phyloP scores from a whole-genome alignment of 345 rosid species.

The Arabidopsis suecica region DNA sequence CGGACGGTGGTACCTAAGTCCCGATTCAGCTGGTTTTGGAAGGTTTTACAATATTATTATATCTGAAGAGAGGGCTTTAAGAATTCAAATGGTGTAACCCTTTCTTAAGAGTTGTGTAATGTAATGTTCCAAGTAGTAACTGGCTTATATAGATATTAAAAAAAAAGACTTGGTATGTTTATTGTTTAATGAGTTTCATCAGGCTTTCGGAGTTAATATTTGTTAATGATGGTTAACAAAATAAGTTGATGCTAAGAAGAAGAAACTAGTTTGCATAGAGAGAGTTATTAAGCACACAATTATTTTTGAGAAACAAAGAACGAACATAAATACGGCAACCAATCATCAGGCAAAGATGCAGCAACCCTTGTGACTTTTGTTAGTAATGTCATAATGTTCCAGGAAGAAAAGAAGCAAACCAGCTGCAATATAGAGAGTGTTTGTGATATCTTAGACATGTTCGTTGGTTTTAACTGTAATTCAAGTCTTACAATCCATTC shows the following conservation, averaged over 20 bases:
- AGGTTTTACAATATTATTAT: too few species aligned
- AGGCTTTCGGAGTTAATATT: too few species aligned
- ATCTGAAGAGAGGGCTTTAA: neutral
- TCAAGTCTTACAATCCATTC: neutral
- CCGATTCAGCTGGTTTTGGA: neutral
- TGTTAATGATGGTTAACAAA: too few species aligned
- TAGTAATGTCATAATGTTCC: too few species aligned
- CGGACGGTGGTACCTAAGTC: neutral
- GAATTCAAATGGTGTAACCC: neutral
- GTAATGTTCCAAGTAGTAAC: slow-evolving; percentile 8
- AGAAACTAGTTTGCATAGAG: too few species aligned
- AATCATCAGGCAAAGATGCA: too few species aligned
- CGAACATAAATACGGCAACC: too few species aligned
- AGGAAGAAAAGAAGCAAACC: too few species aligned
- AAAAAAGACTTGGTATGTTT: neutral
- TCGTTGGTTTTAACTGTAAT: neutral
- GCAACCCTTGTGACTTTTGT: too few species aligned
- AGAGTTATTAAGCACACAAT: too few species aligned
- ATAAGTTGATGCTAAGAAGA: too few species aligned
- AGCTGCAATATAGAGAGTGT: neutral
- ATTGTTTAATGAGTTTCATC: neutral
- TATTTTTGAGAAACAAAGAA: too few species aligned
- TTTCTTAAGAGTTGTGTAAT: slow-evolving; percentile 2
- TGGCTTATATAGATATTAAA: neutral
- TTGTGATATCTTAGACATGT: neutral